Evolutionary conservation across 1,284 basidiomycete species (phyloP).

Genomic region (Abortiporus biennis): DNA sequence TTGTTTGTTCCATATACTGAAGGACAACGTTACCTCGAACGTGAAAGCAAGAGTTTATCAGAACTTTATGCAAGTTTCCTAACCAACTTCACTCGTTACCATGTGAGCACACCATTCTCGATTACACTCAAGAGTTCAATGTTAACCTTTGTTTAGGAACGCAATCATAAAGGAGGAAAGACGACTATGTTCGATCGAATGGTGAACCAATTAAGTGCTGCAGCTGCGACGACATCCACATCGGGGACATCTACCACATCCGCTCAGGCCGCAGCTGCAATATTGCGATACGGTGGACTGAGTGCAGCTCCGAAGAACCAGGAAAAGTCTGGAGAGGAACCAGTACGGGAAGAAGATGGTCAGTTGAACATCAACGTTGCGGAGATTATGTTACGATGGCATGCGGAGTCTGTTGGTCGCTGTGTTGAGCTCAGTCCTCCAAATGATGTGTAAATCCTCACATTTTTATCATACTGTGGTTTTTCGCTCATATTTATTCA

Average conservation of each 20-base stretch:
- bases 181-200: constrained; percentile 87
- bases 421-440: constrained; percentile 82
- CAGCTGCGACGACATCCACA: constrained; percentile 58
- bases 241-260: constrained; percentile 59
- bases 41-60: constrained; percentile 83
- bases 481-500: background rate
- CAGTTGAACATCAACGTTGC: constrained; percentile 69
- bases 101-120: constrained; percentile 50
- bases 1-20: constrained; percentile 94
- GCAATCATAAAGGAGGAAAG: constrained; percentile 70
- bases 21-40: constrained; percentile 87
- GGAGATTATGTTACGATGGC: constrained; percentile 92
- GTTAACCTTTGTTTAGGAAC: constrained; percentile 43
- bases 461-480: background rate
- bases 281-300: constrained; percentile 81
- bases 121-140: constrained; percentile 7
- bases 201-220: constrained; percentile 84
- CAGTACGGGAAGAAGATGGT: constrained; percentile 77
- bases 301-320: constrained; percentile 44
- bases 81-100: constrained; percentile 79
- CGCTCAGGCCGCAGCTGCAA: constrained; percentile 72
- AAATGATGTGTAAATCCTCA: constrained; percentile 71
- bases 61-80: constrained; percentile 80
- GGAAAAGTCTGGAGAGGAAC: constrained; percentile 61
- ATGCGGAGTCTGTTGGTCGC: constrained; percentile 90